These are phyloP conservation scores for Fusarium tricinctum DNA, from an alignment of 2,329 filamentous ascomycete species.

Conservation along the genomic window DNA sequence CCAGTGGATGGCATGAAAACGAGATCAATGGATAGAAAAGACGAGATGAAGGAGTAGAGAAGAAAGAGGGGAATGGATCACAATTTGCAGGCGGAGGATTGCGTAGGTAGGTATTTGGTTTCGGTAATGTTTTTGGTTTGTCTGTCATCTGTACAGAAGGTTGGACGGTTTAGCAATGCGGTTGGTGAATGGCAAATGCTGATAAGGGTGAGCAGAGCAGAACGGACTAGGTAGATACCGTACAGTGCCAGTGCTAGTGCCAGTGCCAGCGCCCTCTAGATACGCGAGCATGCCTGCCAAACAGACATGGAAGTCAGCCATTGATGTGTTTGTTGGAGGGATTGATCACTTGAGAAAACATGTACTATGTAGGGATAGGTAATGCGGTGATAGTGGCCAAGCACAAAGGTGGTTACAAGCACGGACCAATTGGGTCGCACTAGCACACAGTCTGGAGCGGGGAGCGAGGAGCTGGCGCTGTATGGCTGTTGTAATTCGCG, in stretches of 20 bases:
- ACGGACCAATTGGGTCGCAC: constrained; percentile 36
- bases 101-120: constrained; percentile 29
- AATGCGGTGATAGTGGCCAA: constrained; percentile 43
- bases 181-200: constrained; percentile 45
- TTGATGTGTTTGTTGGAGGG: constrained; percentile 34
- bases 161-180: constrained; percentile 30
- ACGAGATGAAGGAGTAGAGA: constrained; percentile 22
- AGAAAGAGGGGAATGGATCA: constrained; percentile 40
- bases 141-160: constrained; percentile 5
- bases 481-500: constrained; percentile 31
- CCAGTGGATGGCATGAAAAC: constrained; percentile 14
- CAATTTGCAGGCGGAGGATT: constrained; percentile 34
- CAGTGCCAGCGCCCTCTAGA: constrained; percentile 1
- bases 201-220: constrained; percentile 38
- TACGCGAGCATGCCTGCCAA: constrained; percentile 10
- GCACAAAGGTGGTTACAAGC: constrained; percentile 38
- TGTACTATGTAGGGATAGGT: too few species aligned
- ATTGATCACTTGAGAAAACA: constrained; percentile 33
- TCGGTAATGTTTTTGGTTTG: constrained; percentile 31
- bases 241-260: background rate
- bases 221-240: background rate
- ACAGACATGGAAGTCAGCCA: constrained; percentile 4
- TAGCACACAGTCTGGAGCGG: constrained; percentile 34
- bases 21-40: constrained; percentile 26
- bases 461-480: constrained; percentile 45